Conservation (phyloP, 2,329 filamentous ascomycete species). For the Trichophyton schoenleinii region DNA sequence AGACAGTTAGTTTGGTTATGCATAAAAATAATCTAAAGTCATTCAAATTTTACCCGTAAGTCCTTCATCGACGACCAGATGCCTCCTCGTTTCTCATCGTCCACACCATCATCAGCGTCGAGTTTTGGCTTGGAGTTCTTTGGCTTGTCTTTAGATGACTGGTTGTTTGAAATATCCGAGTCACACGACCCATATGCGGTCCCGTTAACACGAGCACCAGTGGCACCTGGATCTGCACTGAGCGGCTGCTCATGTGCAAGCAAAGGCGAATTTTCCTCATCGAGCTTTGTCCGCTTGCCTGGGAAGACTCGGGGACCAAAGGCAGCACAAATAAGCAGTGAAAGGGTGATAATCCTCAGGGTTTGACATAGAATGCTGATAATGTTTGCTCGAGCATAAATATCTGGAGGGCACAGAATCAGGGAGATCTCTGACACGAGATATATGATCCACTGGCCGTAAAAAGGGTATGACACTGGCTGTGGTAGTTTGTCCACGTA, state of each 20-base stretch:
- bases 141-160: background rate
- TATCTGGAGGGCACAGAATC: constrained; percentile 28
- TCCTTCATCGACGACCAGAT: constrained; percentile 5
- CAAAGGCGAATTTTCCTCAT: constrained; percentile 17
- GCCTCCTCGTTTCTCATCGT: constrained; percentile 3
- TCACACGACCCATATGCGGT: constrained; percentile 19
- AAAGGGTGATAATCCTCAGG: constrained; percentile 13
- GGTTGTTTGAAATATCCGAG: background rate
- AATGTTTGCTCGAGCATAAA: constrained; percentile 14
- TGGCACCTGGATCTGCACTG: background rate
- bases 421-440: constrained; percentile 44
- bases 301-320: constrained; percentile 9
- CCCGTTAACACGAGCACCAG: constrained; percentile 22
- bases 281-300: constrained; percentile 5
- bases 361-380: constrained; percentile 16
- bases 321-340: constrained; percentile 12
- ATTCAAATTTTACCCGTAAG: constrained; percentile 4
- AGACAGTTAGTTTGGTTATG: constrained; percentile 7
- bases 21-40: background rate
- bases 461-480: constrained; percentile 49
- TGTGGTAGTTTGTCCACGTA: constrained; percentile 40
- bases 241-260: constrained; percentile 8
- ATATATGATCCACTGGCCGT: constrained; percentile 49
- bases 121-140: background rate
- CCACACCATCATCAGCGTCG: background rate